These are phyloP conservation scores for Thymus mandschuricus DNA, from an alignment of 257 asterid genomes.

Conservation along the genomic window DNA sequence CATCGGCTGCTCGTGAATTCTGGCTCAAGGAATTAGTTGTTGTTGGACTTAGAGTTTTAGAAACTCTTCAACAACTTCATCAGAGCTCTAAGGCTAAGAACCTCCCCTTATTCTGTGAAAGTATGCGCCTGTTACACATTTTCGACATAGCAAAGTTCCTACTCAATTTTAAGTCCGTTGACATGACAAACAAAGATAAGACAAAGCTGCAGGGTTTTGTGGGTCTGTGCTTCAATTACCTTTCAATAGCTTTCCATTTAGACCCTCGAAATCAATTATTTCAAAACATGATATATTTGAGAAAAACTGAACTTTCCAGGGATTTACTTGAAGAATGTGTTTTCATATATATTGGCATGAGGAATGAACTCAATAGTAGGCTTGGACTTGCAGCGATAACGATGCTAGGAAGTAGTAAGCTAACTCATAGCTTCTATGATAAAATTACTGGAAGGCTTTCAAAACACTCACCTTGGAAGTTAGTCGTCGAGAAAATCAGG, in stretches of 20 bases:
- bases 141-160: slow-evolving; percentile 37
- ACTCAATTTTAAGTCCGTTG: slow-evolving; percentile 21
- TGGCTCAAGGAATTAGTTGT: slow-evolving; percentile 42
- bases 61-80: slow-evolving; percentile 41
- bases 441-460: slow-evolving; percentile 28
- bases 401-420: slow-evolving; percentile 50
- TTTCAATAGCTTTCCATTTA: too few species aligned
- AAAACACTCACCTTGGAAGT: slow-evolving; percentile 37
- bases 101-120: slow-evolving; percentile 30
- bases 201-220: slow-evolving; percentile 32
- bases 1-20: slow-evolving; percentile 42
- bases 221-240: slow-evolving; percentile 3
- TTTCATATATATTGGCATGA: slow-evolving; percentile 2
- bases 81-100: slow-evolving; percentile 2
- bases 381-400: slow-evolving; percentile 50
- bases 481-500: slow-evolving; percentile 36
- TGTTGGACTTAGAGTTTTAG: slow-evolving; percentile 49
- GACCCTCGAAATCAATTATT: slow-evolving; percentile 37
- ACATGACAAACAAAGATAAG: neutral
- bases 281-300: slow-evolving; percentile 41
- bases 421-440: slow-evolving; percentile 22
- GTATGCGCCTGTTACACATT: slow-evolving; percentile 38
- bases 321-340: slow-evolving; percentile 45
- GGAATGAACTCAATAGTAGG: slow-evolving; percentile 33
- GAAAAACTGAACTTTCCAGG: slow-evolving; percentile 44